These are phyloP conservation scores for Purpureocillium takamizusanense DNA, from an alignment of 2,329 filamentous ascomycete genomes.

Conservation along the genomic window DNA sequence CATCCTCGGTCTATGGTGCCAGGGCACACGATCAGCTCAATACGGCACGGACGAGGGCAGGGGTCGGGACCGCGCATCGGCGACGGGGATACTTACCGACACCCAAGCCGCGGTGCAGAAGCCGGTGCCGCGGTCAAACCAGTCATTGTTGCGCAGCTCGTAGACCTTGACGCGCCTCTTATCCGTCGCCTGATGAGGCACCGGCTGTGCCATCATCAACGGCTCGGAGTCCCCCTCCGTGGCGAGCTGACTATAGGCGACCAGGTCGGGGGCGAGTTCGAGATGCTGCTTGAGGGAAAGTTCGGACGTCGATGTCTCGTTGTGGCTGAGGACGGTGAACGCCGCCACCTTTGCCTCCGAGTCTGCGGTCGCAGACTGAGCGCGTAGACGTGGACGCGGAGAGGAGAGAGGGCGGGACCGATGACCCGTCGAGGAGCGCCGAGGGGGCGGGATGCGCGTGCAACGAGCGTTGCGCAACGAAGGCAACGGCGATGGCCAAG, in stretches of 20 bases:
- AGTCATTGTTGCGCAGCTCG: constrained; percentile 96
- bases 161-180: constrained; percentile 93
- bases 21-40: too few species aligned
- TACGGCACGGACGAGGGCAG: background rate
- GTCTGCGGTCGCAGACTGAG: constrained; percentile 15
- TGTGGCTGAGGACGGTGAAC: constrained; percentile 44
- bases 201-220: constrained; percentile 63
- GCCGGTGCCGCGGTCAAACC: constrained; percentile 95
- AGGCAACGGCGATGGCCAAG: constrained; percentile 2
- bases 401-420: background rate
- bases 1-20: constrained; percentile 39
- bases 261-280: constrained; percentile 44
- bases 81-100: constrained; percentile 47
- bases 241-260: constrained; percentile 39
- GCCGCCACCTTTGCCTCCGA: constrained; percentile 41
- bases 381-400: constrained; percentile 5
- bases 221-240: constrained; percentile 47
- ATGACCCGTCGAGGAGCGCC: constrained; percentile 1
- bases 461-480: background rate
- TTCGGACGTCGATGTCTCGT: constrained; percentile 38
- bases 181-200: constrained; percentile 59
- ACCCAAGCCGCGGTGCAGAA: constrained; percentile 77
- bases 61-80: background rate
- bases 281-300: constrained; percentile 53
- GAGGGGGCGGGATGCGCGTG: background rate